Percentiles rank a stretch among this genome's conserved stretches.
Evolutionary conservation across 257 asterid species (phyloP).

Genomic region (Solanum dulcamara): DNA sequence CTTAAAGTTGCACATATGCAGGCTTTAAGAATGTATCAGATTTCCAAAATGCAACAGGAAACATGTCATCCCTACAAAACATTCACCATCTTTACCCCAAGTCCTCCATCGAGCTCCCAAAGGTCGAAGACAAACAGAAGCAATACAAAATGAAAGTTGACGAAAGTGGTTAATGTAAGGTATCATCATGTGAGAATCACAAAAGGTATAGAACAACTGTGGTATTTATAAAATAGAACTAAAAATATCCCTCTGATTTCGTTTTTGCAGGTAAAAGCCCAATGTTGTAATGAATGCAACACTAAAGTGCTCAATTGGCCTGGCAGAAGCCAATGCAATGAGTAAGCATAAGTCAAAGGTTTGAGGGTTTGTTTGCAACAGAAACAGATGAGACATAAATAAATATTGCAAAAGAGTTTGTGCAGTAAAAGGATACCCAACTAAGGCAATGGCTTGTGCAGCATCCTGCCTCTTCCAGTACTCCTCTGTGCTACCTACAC

Average conservation of each 20-base stretch:
- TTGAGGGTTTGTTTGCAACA: neutral
- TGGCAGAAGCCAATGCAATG: neutral
- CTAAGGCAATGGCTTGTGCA: constrained; percentile 33
- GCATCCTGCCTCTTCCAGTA: constrained; percentile 37
- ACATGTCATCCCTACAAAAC: neutral
- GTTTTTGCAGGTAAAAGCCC: neutral
- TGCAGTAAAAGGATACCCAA: constrained; percentile 13
- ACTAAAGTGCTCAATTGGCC: neutral
- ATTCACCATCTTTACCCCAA: neutral
- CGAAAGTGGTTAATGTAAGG: neutral
- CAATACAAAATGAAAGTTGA: neutral
- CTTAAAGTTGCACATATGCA: neutral
- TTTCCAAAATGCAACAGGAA: neutral
- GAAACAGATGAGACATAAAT: neutral
- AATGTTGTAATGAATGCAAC: neutral
- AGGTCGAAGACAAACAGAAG: neutral
- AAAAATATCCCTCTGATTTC: neutral
- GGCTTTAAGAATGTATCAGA: neutral
- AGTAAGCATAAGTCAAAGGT: neutral
- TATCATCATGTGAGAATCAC: neutral
- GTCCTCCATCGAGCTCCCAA: neutral
- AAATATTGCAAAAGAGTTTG: neutral
- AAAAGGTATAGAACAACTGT: neutral
- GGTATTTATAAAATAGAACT: neutral
- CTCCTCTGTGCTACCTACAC: constrained; percentile 32